These are phyloP conservation scores for Melanomma pulvis-pyrius DNA, from an alignment of 495 filamentous ascomycete species.

Conservation along the genomic window DNA sequence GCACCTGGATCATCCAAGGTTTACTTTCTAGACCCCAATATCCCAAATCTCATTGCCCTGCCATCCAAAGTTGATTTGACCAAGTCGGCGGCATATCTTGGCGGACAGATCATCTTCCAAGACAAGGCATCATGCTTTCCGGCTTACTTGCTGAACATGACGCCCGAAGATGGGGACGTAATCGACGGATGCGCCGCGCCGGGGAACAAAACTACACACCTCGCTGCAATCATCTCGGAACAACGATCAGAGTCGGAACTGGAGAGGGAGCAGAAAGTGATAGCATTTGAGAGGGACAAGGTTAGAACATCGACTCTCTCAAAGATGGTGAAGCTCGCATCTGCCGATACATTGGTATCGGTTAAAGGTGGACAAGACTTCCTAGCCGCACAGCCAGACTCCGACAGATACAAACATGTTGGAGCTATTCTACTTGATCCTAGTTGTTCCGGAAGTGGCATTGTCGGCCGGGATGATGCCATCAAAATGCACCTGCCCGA, in stretches of 20 bases:
- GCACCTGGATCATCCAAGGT: constrained; percentile 39
- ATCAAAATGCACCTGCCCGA: constrained; percentile 60
- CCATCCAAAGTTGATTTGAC: constrained; percentile 68
- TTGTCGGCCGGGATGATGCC: constrained; percentile 80
- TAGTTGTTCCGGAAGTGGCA: constrained; percentile 92
- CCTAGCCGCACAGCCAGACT: constrained; percentile 66
- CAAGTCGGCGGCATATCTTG: constrained; percentile 68
- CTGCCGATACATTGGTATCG: constrained; percentile 63
- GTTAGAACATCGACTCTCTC: constrained; percentile 69
- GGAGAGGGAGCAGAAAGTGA: constrained; percentile 48
- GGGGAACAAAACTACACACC: constrained; percentile 95
- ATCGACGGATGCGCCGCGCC: constrained; percentile 92
- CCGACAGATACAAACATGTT: constrained; percentile 59
- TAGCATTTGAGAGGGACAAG: constrained; percentile 72
- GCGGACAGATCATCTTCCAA: constrained; percentile 82
- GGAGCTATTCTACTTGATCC: constrained; percentile 83
- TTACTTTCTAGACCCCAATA: constrained; percentile 69
- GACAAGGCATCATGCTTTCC: constrained; percentile 98
- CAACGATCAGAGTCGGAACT: not conserved
- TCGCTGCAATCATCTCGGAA: constrained; percentile 67
- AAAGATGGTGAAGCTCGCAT: constrained; percentile 80
- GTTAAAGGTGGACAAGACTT: constrained; percentile 79
- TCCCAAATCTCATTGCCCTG: constrained; percentile 81
- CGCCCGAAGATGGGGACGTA: constrained; percentile 64
- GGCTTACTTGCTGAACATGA: constrained; percentile 74